A percentile compares a stretch with the other conserved stretches of the same genome.
Evolutionary conservation across 495 filamentous ascomycete genomes (phyloP).

Genomic region (Pseudevernia furfuracea): DNA sequence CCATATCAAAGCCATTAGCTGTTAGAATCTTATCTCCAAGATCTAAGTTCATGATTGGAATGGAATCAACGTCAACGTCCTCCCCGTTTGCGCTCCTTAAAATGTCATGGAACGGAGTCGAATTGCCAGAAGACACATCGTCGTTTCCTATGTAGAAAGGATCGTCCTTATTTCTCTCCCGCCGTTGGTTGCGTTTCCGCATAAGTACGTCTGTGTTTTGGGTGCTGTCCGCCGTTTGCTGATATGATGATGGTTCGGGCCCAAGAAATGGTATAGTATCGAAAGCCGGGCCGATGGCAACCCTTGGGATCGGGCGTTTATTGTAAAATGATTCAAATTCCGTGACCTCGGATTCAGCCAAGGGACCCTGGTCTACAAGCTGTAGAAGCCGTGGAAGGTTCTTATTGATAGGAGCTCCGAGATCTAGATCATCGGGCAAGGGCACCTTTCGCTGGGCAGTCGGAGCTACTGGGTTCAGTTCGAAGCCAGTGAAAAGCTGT

Average conservation of each 20-base stretch:
- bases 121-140: constrained; percentile 43
- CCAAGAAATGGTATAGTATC: constrained; percentile 30
- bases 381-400: constrained; percentile 57
- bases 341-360: constrained; percentile 45
- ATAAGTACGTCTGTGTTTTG: constrained; percentile 56
- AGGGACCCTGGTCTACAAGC: constrained; percentile 47
- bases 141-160: constrained; percentile 80
- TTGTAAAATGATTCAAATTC: constrained; percentile 73
- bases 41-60: constrained; percentile 88
- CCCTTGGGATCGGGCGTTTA: constrained; percentile 29
- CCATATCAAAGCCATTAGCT: constrained; percentile 16
- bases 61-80: constrained; percentile 81
- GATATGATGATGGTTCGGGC: constrained; percentile 54
- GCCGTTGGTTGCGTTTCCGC: constrained; percentile 57
- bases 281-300: constrained; percentile 29
- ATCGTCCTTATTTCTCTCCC: constrained; percentile 79
- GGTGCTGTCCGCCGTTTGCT: constrained; percentile 52
- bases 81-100: constrained; percentile 59
- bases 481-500: constrained; percentile 71
- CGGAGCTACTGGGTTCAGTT: constrained; percentile 81
- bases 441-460: constrained; percentile 84
- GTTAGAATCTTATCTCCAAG: constrained; percentile 44
- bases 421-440: constrained; percentile 59
- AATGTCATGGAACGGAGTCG: constrained; percentile 66
- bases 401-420: constrained; percentile 75